A percentile compares a stretch with the other conserved stretches of the same genome.
Conservation (phyloP, 306 rosid genomes). For the Dalbergia oliveri region DNA sequence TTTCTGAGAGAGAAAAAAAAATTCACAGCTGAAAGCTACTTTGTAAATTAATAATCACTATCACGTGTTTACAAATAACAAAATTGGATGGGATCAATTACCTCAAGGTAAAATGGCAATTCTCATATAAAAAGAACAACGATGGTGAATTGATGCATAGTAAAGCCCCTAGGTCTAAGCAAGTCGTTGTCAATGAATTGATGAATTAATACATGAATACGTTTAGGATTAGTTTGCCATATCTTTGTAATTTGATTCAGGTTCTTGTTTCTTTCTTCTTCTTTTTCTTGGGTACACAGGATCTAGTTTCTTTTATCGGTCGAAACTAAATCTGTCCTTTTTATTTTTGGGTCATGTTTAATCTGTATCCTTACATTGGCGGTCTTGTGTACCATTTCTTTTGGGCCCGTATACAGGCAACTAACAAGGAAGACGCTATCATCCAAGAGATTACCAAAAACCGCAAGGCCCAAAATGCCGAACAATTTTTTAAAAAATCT, state of each 20-base stretch:
- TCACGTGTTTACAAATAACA: not conserved
- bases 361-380: too few relatives aligned
- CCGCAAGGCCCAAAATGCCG: too few relatives aligned
- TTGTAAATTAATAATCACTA: not conserved
- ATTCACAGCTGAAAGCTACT: not conserved
- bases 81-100: not conserved
- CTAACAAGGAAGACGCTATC: too few relatives aligned
- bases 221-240: not conserved
- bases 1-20: not conserved
- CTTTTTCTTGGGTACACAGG: too few relatives aligned
- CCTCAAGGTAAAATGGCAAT: not conserved
- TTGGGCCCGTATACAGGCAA: not conserved
- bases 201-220: not conserved
- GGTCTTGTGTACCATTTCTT: not conserved
- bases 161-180: not conserved
- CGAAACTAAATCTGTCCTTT: too few relatives aligned
- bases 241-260: not conserved
- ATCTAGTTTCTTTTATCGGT: too few relatives aligned
- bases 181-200: not conserved
- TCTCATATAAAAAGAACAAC: not conserved
- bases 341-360: too few relatives aligned
- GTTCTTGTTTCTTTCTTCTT: too few relatives aligned
- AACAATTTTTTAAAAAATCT: too few relatives aligned
- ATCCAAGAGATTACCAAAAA: too few relatives aligned
- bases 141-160: not conserved